Evolutionary conservation across 345 rosid genomes (phyloP), one percentile per base, ranked within the genome.

Genomic region (Brassica incana): DNA sequence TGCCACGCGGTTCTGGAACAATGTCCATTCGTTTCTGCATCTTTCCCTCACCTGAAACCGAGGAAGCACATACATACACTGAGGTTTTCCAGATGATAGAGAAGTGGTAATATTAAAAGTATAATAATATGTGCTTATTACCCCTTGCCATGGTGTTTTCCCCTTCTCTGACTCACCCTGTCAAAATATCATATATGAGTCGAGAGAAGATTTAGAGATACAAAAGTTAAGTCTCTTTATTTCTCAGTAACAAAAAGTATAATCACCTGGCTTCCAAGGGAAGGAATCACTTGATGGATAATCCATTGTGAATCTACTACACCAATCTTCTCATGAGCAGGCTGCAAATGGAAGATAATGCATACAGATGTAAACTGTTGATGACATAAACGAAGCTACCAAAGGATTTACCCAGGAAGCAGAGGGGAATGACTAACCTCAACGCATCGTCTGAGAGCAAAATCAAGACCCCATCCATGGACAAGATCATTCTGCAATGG

Each of bases 401-500:
- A 67, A 20, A 43, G 0, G 63, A 14, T 14, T 45, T 59, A 50
- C 61, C 33, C 11, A 67, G 5, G 69, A 20, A 20, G 20, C 29
- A 72, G 67, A 69, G 35, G 77, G 56, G 0, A 43, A 74, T 67
- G 50, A 79, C 83, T 72, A 59, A 88, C 98, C 90, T 91, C 91
- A 20, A 90, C 88, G 8, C 99, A 93, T 88, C 91, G 88, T 78
- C 99, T 85, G 67, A 95, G 96, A 77, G 97, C 94, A 71, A 95
- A 95, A 85, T 93, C 99, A 52, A 95, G 88, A 77, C 99, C 99
- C 99, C 99, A 95, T 76, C 99, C 99, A 84, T 95, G 99, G 78
- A 95, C 95, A 88, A 95, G 88, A 81, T 95, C 98, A 81, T 95
- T 95, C 99, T 95, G 87, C 72, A 84, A 25, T 74, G 66, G 54